A percentile compares a stretch with the other conserved stretches of the same genome.
phyloP scores from a whole-genome alignment of 2,329 filamentous ascomycete species.

The Chaetomiaceae sp. region DNA sequence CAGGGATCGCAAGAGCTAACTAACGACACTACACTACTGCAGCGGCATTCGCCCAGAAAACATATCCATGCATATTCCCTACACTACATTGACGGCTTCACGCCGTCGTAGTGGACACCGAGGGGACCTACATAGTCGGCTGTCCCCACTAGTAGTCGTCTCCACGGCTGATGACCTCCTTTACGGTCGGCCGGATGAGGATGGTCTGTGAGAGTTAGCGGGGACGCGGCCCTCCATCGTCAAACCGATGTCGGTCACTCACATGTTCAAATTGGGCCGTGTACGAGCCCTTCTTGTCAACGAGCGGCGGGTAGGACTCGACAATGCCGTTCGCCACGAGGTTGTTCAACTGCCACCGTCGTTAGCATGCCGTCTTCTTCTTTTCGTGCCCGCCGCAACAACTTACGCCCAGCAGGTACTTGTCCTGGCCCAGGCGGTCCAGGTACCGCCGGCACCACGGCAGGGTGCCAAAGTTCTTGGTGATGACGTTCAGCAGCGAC shows the following conservation, averaged over 20 bases:
- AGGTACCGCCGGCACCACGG: constrained; percentile 89
- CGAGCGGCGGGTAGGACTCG: constrained; percentile 82
- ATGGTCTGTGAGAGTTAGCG: constrained; percentile 55
- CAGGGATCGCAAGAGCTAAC: no score
- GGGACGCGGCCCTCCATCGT: no score
- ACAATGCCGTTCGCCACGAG: constrained; percentile 79
- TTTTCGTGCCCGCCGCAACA: neutral
- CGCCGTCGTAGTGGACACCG: no score
- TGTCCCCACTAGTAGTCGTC: constrained; percentile 65
- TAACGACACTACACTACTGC: no score
- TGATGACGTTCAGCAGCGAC: constrained; percentile 80
- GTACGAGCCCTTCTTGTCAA: constrained; percentile 90
- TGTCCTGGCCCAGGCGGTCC: constrained; percentile 88
- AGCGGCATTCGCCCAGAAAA: no score
- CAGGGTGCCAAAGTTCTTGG: constrained; percentile 92
- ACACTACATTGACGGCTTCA: no score
- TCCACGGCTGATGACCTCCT: constrained; percentile 82
- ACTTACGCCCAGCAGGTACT: constrained; percentile 82
- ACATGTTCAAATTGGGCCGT: constrained; percentile 94
- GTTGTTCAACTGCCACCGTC: constrained; percentile 65
- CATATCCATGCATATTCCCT: no score
- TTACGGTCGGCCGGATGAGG: constrained; percentile 70
- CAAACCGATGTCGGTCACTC: constrained; percentile 41
- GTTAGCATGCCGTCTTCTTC: neutral
- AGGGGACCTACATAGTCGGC: no score